phyloP scores from a whole-genome alignment of 768 basidiomycete species.

The Obba rivulosa region DNA sequence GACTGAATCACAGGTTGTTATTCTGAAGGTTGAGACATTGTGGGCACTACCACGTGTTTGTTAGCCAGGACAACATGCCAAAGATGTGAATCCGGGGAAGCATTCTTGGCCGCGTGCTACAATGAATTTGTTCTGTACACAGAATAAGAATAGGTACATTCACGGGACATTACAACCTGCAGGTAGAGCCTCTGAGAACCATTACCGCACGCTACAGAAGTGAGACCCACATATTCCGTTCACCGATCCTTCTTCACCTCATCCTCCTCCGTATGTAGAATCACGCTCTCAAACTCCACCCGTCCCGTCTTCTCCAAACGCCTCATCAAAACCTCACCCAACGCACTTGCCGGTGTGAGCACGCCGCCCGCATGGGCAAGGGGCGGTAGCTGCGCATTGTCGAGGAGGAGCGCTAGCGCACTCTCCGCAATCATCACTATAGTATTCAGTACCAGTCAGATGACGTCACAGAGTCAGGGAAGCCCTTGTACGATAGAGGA shows the following conservation, averaged over 20 bases:
- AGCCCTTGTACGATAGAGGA: background rate
- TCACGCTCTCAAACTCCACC: conserved; percentile 51
- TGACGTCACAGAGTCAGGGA: conserved; percentile 4
- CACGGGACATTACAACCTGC: no score
- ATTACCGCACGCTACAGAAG: no score
- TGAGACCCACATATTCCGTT: background rate
- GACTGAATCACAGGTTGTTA: no score
- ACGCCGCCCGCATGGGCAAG: conserved; percentile 66
- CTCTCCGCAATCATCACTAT: conserved; percentile 77
- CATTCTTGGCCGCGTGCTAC: no score
- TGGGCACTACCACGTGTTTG: no score
- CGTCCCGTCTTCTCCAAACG: conserved; percentile 55
- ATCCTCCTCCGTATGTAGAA: conserved; percentile 24
- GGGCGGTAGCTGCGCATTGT: conserved; percentile 48
- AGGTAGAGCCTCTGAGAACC: no score
- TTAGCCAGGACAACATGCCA: no score
- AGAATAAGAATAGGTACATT: no score
- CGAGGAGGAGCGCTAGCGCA: conserved; percentile 65
- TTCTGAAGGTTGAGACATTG: no score
- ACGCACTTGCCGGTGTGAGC: conserved; percentile 77
- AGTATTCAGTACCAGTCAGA: no score
- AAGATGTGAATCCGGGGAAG: no score
- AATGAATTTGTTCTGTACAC: no score
- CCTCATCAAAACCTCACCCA: conserved; percentile 71
- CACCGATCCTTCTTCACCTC: conserved; percentile 11